These are phyloP conservation scores for Barnettozyma hawaiiensis DNA, from an alignment of 1,139 yeast species.

Conservation along the genomic window DNA sequence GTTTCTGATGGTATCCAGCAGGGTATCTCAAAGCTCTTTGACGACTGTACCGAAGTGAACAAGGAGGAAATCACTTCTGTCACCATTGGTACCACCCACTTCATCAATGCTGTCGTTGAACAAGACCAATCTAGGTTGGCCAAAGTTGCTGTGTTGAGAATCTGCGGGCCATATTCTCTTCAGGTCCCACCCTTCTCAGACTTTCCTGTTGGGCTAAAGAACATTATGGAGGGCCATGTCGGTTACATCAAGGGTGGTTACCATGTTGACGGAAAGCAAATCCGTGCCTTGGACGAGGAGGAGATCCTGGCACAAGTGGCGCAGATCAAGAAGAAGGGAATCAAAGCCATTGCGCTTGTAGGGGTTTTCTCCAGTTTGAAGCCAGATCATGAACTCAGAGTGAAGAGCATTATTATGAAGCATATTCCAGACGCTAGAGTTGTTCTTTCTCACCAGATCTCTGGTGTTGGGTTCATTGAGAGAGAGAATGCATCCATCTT, in stretches of 20 bases:
- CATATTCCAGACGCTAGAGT: neutral
- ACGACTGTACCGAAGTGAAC: neutral
- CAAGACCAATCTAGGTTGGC: neutral
- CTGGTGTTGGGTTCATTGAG: neutral
- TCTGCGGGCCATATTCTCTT: neutral
- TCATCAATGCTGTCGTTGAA: neutral
- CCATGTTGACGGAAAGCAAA: neutral
- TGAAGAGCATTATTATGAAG: neutral
- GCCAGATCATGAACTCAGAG: neutral
- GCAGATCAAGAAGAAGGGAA: neutral
- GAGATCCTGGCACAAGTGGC: neutral
- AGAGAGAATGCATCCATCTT: conserved; percentile 6
- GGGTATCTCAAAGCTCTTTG: neutral
- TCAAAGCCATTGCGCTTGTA: neutral
- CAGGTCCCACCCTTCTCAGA: neutral
- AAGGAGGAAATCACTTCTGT: neutral
- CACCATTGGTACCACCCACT: neutral
- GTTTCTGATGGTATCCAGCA: neutral
- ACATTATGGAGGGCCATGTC: neutral
- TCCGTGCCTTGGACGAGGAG: neutral
- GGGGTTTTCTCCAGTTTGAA: neutral
- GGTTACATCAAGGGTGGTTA: neutral
- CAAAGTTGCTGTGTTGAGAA: neutral
- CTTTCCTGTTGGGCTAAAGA: neutral
- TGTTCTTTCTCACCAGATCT: neutral